Percentiles rank a stretch among this genome's conserved stretches.
Evolutionary conservation across 805 yeast species (phyloP).

Genomic region (Kuraishia borneana): DNA sequence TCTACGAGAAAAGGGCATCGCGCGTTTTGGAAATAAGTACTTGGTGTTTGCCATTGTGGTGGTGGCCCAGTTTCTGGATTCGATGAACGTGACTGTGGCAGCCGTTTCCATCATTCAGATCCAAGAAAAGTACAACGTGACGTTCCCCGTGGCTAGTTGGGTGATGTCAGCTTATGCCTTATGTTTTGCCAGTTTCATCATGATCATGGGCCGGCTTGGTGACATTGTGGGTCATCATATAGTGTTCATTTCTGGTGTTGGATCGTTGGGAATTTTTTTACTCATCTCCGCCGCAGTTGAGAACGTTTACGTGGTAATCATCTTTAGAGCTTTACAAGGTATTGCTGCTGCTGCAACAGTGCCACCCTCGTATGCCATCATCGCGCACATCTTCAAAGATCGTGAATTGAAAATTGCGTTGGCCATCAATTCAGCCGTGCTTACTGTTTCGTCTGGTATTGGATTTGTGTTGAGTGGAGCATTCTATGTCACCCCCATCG

Average conservation of each 20-base stretch:
- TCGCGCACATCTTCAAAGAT: slow-evolving; percentile 18
- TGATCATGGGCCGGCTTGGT: slow-evolving; percentile 22
- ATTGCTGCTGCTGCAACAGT: slow-evolving; percentile 21
- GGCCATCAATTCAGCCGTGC: slow-evolving; percentile 13
- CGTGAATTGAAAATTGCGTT: slow-evolving; percentile 16
- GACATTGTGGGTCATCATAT: slow-evolving; percentile 22
- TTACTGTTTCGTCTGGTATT: slow-evolving; percentile 22
- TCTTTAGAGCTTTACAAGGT: slow-evolving; percentile 27
- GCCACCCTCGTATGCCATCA: slow-evolving; percentile 22
- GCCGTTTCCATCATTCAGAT: slow-evolving; percentile 3
- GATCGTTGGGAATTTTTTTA: slow-evolving; percentile 12
- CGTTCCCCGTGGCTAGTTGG: slow-evolving; percentile 14
- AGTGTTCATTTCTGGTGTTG: slow-evolving; percentile 14
- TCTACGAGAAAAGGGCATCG: no score
- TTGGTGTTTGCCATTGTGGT: not conserved
- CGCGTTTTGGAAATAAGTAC: no score
- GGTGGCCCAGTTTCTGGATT: not conserved
- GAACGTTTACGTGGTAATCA: slow-evolving; percentile 20
- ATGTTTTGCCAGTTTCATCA: slow-evolving; percentile 24
- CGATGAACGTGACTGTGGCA: slow-evolving; percentile 7
- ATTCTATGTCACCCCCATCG: slow-evolving; percentile 22
- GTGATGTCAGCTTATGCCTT: slow-evolving; percentile 23
- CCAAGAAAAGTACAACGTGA: not conserved
- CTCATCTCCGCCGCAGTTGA: slow-evolving; percentile 24
- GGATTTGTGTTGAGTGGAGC: slow-evolving; percentile 35